These are phyloP conservation scores for Musa acuminata DNA, from an alignment of 176 grass and related monocot species.

Conservation along the genomic window DNA sequence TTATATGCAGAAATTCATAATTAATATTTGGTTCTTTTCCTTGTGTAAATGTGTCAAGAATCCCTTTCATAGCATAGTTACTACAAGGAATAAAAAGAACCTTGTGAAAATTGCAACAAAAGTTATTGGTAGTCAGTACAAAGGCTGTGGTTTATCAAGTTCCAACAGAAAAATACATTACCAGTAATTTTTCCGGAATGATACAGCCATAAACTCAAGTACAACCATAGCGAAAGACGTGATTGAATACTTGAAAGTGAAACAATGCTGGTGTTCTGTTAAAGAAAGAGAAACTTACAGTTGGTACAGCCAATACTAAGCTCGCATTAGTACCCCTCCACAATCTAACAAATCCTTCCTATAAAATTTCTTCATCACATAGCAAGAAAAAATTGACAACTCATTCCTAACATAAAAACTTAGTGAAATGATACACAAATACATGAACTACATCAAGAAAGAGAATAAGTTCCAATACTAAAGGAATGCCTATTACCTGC, in stretches of 20 bases:
- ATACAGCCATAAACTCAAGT: neutral
- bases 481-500: slow-evolving; percentile 37
- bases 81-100: too few species aligned
- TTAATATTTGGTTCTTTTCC: too few species aligned
- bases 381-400: neutral
- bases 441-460: slow-evolving; percentile 4
- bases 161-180: too few species aligned
- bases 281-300: slow-evolving; percentile 42
- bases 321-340: slow-evolving; percentile 95
- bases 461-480: slow-evolving; percentile 1
- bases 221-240: neutral
- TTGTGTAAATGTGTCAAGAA: too few species aligned
- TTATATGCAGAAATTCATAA: too few species aligned
- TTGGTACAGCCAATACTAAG: slow-evolving; percentile 69
- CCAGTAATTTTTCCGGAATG: too few species aligned
- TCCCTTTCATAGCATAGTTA: too few species aligned
- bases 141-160: too few species aligned
- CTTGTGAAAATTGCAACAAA: too few species aligned
- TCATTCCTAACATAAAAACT: neutral
- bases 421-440: slow-evolving; percentile 14
- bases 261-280: neutral
- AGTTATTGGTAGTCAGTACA: too few species aligned
- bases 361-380: slow-evolving; percentile 7
- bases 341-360: slow-evolving; percentile 80
- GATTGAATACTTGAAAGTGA: neutral